These are phyloP conservation scores for Neonectria hederae DNA, from an alignment of 2,329 filamentous ascomycete genomes.

Conservation along the genomic window DNA sequence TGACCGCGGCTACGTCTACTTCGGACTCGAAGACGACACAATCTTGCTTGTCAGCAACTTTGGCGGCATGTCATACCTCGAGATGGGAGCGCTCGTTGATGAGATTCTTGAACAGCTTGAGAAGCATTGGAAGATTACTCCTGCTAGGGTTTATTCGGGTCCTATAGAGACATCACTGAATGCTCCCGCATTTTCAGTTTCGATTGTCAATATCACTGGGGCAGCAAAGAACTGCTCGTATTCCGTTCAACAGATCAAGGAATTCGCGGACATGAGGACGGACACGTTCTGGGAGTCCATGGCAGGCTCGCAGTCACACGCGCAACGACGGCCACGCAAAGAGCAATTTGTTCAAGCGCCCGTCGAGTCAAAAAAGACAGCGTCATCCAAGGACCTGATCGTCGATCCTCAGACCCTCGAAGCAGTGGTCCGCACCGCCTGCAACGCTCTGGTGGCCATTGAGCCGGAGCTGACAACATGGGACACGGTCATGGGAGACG, in stretches of 20 bases:
- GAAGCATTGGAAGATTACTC: slow-evolving; percentile 57
- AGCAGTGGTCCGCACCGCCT: slow-evolving; percentile 64
- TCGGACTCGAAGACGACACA: slow-evolving; percentile 57
- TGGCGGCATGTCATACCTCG: slow-evolving; percentile 66
- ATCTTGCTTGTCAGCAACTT: slow-evolving; percentile 68
- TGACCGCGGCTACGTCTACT: slow-evolving; percentile 60
- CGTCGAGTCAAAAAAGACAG: slow-evolving; percentile 49
- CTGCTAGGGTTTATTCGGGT: slow-evolving; percentile 67
- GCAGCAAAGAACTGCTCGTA: slow-evolving; percentile 57
- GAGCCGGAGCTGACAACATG: slow-evolving; percentile 71
- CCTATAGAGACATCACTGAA: slow-evolving; percentile 78
- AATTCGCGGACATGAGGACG: slow-evolving; percentile 71
- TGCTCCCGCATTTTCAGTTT: slow-evolving; percentile 75
- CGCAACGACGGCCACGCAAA: slow-evolving; percentile 46
- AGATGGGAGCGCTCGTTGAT: slow-evolving; percentile 64
- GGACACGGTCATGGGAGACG: slow-evolving; percentile 50
- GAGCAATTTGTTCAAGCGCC: slow-evolving; percentile 56
- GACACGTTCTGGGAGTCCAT: slow-evolving; percentile 65
- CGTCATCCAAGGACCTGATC: slow-evolving; percentile 50
- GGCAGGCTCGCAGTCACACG: slow-evolving; percentile 54
- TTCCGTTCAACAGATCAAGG: slow-evolving; percentile 63
- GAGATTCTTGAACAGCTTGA: slow-evolving; percentile 62
- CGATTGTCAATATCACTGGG: slow-evolving; percentile 67
- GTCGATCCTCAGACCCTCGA: slow-evolving; percentile 64
- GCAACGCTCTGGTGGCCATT: slow-evolving; percentile 61